These are phyloP conservation scores for Aspergillus sclerotiicarbonarius DNA, from an alignment of 495 filamentous ascomycete genomes.

Conservation along the genomic window DNA sequence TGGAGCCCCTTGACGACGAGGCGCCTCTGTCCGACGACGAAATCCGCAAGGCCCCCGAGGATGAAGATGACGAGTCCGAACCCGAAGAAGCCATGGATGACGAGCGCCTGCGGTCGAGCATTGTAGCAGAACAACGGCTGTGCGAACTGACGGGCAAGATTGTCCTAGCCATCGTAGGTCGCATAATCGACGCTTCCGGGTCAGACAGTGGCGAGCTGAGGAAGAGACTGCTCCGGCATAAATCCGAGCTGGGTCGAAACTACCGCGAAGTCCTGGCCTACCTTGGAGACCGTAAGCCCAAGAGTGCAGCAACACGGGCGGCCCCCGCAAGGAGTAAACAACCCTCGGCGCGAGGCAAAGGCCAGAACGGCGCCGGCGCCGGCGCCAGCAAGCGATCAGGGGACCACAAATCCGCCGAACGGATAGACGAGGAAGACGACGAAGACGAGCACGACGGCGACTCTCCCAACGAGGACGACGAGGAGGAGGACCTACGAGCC, in stretches of 20 bases:
- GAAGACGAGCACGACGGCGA: constrained; percentile 44
- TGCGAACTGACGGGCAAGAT: constrained; percentile 83
- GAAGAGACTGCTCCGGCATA: constrained; percentile 65
- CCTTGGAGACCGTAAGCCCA: constrained; percentile 60
- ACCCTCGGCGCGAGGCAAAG: constrained; percentile 34
- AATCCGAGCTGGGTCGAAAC: constrained; percentile 64
- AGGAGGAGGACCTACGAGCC: constrained; percentile 59
- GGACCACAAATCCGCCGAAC: constrained; percentile 39
- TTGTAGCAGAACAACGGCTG: constrained; percentile 76
- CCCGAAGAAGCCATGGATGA: constrained; percentile 43
- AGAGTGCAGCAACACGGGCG: constrained; percentile 25
- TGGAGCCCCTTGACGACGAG: constrained; percentile 71
- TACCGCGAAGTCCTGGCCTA: constrained; percentile 74
- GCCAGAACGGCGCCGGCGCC: constrained; percentile 33
- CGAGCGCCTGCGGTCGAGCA: constrained; percentile 55
- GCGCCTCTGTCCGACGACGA: constrained; percentile 49
- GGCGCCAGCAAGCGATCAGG: constrained; percentile 30
- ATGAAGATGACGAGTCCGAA: constrained; percentile 62
- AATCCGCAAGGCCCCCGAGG: constrained; percentile 45
- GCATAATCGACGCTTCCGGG: constrained; percentile 64
- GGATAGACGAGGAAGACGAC: constrained; percentile 38
- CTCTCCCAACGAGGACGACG: constrained; percentile 51
- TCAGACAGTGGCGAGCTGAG: constrained; percentile 58
- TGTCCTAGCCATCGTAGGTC: constrained; percentile 72
- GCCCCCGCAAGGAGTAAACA: constrained; percentile 48